phyloP scores from a whole-genome alignment of 352 stramenopile species.

The Elongisporangium undulatum region DNA sequence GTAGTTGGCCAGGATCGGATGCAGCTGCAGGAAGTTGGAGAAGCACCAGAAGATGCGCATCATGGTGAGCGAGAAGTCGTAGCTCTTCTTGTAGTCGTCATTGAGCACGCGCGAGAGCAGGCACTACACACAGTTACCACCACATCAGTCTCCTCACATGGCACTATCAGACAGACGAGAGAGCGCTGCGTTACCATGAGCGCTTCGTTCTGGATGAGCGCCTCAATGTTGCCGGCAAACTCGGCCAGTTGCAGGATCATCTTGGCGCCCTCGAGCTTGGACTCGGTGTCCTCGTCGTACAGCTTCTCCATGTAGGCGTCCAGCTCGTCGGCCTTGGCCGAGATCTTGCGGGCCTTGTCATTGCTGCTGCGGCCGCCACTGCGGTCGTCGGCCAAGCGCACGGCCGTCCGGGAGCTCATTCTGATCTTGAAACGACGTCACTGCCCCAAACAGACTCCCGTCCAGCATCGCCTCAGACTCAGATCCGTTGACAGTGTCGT shows the following conservation, averaged over 20 bases:
- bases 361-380: constrained; percentile 4
- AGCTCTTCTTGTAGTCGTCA: constrained; percentile 94
- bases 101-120: constrained; percentile 91
- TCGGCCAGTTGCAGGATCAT: constrained; percentile 91
- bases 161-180: no score
- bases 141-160: background rate
- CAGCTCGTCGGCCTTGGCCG: constrained; percentile 69
- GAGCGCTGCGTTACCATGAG: constrained; percentile 87
- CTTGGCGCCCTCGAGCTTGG: constrained; percentile 83
- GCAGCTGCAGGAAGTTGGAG: constrained; percentile 94
- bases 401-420: constrained; percentile 18
- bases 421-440: background rate
- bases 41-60: constrained; percentile 95
- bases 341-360: constrained; percentile 48
- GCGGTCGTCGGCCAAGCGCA: constrained; percentile 12
- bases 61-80: constrained; percentile 93
- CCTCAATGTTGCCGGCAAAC: constrained; percentile 88
- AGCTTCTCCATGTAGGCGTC: constrained; percentile 94
- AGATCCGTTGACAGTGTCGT: no score
- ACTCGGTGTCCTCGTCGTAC: constrained; percentile 89
- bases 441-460: no score
- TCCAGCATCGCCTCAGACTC: constrained; percentile 4
- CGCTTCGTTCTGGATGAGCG: constrained; percentile 92
- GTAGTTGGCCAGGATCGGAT: constrained; percentile 91
- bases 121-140: constrained; percentile 27